Evolutionary conservation across 352 stramenopile species (phyloP).

Genomic region (Phytophthora capsici): DNA sequence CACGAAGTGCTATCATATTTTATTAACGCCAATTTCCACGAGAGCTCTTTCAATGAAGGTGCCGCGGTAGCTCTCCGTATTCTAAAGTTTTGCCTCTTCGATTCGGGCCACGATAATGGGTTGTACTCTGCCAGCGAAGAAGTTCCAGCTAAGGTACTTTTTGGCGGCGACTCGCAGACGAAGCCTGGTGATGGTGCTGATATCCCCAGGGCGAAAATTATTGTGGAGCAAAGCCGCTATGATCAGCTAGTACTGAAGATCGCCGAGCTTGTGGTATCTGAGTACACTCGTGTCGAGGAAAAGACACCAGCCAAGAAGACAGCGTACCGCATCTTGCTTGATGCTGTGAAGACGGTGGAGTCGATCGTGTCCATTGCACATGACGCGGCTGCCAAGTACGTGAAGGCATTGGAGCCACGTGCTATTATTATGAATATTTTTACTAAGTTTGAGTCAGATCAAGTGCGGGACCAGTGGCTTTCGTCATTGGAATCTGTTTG

Average conservation of each 20-base stretch:
- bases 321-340: constrained; percentile 78
- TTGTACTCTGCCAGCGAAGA: constrained; percentile 47
- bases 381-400: constrained; percentile 71
- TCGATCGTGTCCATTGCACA: constrained; percentile 78
- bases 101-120: constrained; percentile 60
- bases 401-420: constrained; percentile 51
- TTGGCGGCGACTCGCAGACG: constrained; percentile 21
- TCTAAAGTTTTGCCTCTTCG: constrained; percentile 86
- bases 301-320: constrained; percentile 44
- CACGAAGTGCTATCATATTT: constrained; percentile 88
- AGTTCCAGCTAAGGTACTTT: constrained; percentile 18
- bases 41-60: constrained; percentile 85
- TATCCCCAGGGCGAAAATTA: constrained; percentile 47
- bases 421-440: constrained; percentile 65
- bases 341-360: constrained; percentile 85
- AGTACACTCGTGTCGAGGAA: constrained; percentile 56
- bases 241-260: constrained; percentile 81
- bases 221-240: constrained; percentile 66
- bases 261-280: constrained; percentile 76
- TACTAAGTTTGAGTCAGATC: constrained; percentile 67
- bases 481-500: constrained; percentile 82
- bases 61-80: constrained; percentile 83
- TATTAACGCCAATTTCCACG: constrained; percentile 69
- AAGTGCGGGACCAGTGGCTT: constrained; percentile 87
- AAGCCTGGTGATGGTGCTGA: constrained; percentile 13